Base-by-base conservation (phyloP, 108 stramenopile species). In the Fragilariopsis cylindrus region DNA sequence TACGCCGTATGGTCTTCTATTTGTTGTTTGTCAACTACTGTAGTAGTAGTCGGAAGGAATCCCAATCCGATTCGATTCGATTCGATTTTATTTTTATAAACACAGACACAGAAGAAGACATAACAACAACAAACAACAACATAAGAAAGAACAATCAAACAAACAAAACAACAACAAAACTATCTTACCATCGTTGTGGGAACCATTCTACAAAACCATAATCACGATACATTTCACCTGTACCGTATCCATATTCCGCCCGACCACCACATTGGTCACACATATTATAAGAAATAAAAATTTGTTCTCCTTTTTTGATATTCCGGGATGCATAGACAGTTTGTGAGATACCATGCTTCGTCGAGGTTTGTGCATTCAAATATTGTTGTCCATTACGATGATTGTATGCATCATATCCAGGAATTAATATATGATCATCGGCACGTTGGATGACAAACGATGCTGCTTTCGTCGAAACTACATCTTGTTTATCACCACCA, bases 381-480 rank as follows among this genome's bases (percentile, higher is more conserved):
- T 48, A 65, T 5, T 66, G n/a, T 53, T 71, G 77, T 11, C 83
- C 79, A 70, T 90, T 90, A 42, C 87, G 70, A 57, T 90, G 85
- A 60, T 72, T 81, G 39, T 60, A 69, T 3, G 75, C 57, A 66
- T 81, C 80, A 58, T 65, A 76, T 3, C 69, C 69, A 2, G 92
- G 92, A 80, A 94, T 82, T 81, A 94, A 76, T 60, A 85, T 68
- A 40, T 77, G 65, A 57, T 86, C 83, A 77, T 86, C 84, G 0
- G 82, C 78, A 45, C 88, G 69, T 40, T 88, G 76, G 4, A 84
- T 62, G 7, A 89, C 74, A 18, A 83, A 18, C 21, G 58, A 19
- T 11, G 76, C 71, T 0, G 69, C 75, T 15, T 72, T 57, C 30
- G 47, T 44, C 0, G 44, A 45, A 0, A 55, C 4, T 12, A 5